Base-by-base conservation (phyloP, 2,329 filamentous ascomycete species). In the Microcyclospora tardicrescens region DNA sequence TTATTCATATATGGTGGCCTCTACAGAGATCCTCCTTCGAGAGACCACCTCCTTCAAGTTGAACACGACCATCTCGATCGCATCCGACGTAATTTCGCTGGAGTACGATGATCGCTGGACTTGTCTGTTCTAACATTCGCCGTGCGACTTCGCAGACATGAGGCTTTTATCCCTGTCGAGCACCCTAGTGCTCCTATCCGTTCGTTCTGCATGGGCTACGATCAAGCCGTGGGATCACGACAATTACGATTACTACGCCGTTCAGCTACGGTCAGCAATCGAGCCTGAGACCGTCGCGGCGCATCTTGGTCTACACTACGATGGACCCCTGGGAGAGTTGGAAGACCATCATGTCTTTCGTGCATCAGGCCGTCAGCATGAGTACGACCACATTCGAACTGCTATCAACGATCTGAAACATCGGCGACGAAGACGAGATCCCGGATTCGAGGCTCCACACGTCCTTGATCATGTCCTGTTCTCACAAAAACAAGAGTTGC, bases 201-300 rank as follows among this genome's bases (percentile, higher is more conserved):
- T 37, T 13, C 28, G 14, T 16, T 14, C 27, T 19, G 13, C n/a
- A 29, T 37, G 35, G 32, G 19, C 29, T 11, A 30, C 16, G 48
- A 42, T 37, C 49, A 24, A 24, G 19, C 19, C 8, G 19, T 24
- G 55, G 32, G 50, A 60, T 40, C 84, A 93, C 67, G 73, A 81
- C 36, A 70, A 73, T 30, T 77, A 86, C 62, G 89, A 98, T 61
- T 96, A 93, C 65, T 95, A 96, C 60, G 86, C 93, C 47, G 70
- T 98, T 34, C 83, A 95, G 49, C 73, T 98, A 54, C 75, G 81
- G 42, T 65, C 73, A 10, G 67, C 72, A 29, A 68, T 73, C 6
- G 69, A 76, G 11, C 85, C 86, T 12, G 63, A 72, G 16, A 69
- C 80, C 31, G 69, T 95, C 46, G 86, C 86, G 19, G 64, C 67